A percentile compares a stretch with the other conserved stretches of the same genome.
Evolutionary conservation across 495 filamentous ascomycete genomes (phyloP).

Genomic region (Neurospora sp.): DNA sequence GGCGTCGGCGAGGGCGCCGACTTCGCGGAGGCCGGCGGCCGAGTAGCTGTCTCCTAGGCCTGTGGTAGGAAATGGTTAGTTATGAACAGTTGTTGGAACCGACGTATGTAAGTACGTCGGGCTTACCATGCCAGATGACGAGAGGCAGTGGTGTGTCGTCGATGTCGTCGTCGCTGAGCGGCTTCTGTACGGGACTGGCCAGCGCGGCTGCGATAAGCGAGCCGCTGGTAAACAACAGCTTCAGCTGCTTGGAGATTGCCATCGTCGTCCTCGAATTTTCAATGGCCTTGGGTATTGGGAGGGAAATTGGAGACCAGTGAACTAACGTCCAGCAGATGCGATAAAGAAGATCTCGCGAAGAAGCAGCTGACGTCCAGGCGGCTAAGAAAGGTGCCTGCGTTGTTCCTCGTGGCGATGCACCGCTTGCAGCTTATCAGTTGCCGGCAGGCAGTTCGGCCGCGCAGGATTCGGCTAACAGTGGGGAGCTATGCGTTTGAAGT

Average conservation of each 20-base stretch:
- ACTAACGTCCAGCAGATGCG: background rate
- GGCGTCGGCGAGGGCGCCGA: conserved; percentile 58
- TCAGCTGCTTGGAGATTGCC: conserved; percentile 10
- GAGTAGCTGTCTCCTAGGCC: conserved; percentile 57
- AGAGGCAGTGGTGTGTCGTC: conserved; percentile 64
- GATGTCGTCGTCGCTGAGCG: conserved; percentile 20
- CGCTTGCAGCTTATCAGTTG: background rate
- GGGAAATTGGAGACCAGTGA: background rate
- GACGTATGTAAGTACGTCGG: conserved; percentile 13
- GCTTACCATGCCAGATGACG: conserved; percentile 87
- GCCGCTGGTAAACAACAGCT: conserved; percentile 15
- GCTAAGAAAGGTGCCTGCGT: background rate
- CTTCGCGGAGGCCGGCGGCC: conserved; percentile 56
- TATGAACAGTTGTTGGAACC: background rate
- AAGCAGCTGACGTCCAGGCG: background rate
- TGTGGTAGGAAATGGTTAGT: conserved; percentile 2
- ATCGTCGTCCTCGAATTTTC: background rate
- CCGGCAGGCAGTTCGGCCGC: background rate
- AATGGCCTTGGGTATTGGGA: background rate
- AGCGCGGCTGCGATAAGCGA: conserved; percentile 18
- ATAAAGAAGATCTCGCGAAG: background rate
- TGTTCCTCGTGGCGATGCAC: background rate
- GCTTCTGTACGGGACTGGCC: conserved; percentile 14
- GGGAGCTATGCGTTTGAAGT: background rate
- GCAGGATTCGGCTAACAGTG: background rate